These are phyloP conservation scores for Solanum dulcamara DNA, from an alignment of 257 asterid species.

Conservation along the genomic window DNA sequence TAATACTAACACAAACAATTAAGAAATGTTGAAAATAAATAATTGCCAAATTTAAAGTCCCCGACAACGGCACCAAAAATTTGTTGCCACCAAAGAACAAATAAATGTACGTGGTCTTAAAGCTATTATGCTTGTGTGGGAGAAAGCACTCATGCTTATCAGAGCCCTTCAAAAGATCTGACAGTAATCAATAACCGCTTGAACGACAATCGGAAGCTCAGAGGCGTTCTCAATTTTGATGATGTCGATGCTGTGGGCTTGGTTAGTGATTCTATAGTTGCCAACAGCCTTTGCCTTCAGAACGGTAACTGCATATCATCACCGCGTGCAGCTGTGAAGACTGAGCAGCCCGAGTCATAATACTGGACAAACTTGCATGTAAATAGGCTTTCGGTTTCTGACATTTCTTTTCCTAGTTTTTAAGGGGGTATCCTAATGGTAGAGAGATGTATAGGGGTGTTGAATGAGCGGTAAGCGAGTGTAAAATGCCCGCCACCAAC, in stretches of 20 bases:
- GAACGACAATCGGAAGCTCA: slow-evolving; percentile 66
- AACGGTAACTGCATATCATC: slow-evolving; percentile 39
- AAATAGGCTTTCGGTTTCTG: slow-evolving; percentile 17
- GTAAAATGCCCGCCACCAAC: slow-evolving; percentile 58
- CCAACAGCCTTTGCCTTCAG: slow-evolving; percentile 55
- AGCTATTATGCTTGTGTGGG: slow-evolving; percentile 98
- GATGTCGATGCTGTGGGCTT: slow-evolving; percentile 72
- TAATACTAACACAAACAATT: no score
- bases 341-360: slow-evolving; percentile 64
- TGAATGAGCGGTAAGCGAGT: slow-evolving; percentile 44
- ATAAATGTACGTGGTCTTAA: no score
- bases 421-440: slow-evolving; percentile 17
- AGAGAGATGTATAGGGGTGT: slow-evolving; percentile 29
- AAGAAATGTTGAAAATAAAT: no score
- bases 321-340: slow-evolving; percentile 31
- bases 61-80: no score
- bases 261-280: slow-evolving; percentile 82
- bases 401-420: not conserved
- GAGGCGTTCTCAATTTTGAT: slow-evolving; percentile 70
- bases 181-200: slow-evolving; percentile 76
- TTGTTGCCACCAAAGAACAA: no score
- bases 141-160: slow-evolving; percentile 95
- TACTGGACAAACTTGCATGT: slow-evolving; percentile 10
- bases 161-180: slow-evolving; percentile 97
- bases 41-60: no score